Conservation (phyloP, 345 rosid genomes). For the Hibiscus syriacus region DNA sequence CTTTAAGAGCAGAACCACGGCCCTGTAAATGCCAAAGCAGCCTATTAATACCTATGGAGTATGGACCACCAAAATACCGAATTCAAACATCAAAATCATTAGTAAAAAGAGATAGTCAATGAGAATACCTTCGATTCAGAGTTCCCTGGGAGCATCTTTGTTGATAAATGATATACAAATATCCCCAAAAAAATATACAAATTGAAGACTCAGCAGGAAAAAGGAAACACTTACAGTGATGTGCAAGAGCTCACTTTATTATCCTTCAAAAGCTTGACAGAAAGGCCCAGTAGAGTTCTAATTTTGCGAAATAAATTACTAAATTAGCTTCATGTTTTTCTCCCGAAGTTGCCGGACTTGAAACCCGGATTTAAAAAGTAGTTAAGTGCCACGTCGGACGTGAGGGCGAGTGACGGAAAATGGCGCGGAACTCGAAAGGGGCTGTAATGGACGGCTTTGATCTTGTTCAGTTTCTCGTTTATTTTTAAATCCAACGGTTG, state of each 20-base stretch:
- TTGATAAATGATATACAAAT: too few species aligned
- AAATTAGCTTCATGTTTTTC: too few species aligned
- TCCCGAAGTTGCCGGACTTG: conserved; percentile 36
- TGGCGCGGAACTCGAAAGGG: background rate
- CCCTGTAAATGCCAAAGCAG: conserved; percentile 53
- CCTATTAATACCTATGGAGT: conserved; percentile 13
- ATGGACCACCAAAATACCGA: conserved; percentile 6
- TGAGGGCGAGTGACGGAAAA: background rate
- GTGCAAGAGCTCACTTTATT: too few species aligned
- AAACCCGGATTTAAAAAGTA: conserved; percentile 58
- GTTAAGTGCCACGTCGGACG: too few species aligned
- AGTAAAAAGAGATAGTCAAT: background rate
- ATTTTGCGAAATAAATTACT: background rate
- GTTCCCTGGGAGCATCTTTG: conserved; percentile 57
- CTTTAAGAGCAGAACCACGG: conserved; percentile 71
- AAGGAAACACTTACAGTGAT: too few species aligned
- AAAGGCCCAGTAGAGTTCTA: background rate
- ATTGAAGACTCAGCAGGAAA: too few species aligned
- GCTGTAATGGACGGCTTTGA: background rate
- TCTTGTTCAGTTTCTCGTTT: too few species aligned
- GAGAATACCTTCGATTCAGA: conserved; percentile 64
- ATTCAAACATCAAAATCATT: background rate
- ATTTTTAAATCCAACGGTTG: background rate
- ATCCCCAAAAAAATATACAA: too few species aligned
- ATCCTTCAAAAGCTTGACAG: background rate